Base-by-base conservation (phyloP, 805 yeast genomes). In the Lachancea cidri region DNA sequence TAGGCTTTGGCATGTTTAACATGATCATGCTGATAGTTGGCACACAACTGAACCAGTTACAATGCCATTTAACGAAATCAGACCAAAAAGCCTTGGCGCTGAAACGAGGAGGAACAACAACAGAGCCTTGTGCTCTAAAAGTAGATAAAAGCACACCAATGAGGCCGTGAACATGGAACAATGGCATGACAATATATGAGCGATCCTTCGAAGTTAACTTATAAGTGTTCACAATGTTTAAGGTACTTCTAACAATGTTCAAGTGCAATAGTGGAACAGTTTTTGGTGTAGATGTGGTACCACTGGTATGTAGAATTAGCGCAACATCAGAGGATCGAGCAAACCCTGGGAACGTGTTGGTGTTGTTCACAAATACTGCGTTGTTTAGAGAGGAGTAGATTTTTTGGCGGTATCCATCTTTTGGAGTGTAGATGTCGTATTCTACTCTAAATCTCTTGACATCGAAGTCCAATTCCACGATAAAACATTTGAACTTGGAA, bases 201-300 rank as follows among this genome's bases (percentile, higher is more conserved):
- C 73, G 58, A 54, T 82, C 89, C 11, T 53, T 43, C 0, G 64
- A 42, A 2, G 73, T 58, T 36, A 82, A 59, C 19, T 68, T 65
- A 58, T 82, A 82, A 3, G 86, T 79, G 43, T 70, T 67, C 3
- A 73, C 62, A 45, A 82, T 79, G 65, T 82, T 82, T 18, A 58
- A 47, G 60, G 79, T 76, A 6, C 84, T 76, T 20, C 77, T 70
- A 4, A 78, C 70, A 57, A 82, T 71, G 62, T 82, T 82, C 22
- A 67, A 58, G 56, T 82, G 88, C 29, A 84, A 70, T 54, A 82
- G 60, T 5, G 88, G 87, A 2, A 82, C 88, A 6, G 84, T 82
- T 58, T 82, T 82, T 38, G 88, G 88, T 39, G 80, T 71, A 2
- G 87, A 86, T 2, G 88, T 82, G 6, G 88, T 82, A 22, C 89